Percentiles rank a stretch among this genome's conserved stretches.
Evolutionary conservation across 805 yeast genomes (phyloP).

Genomic region (Candida nanaspora): DNA sequence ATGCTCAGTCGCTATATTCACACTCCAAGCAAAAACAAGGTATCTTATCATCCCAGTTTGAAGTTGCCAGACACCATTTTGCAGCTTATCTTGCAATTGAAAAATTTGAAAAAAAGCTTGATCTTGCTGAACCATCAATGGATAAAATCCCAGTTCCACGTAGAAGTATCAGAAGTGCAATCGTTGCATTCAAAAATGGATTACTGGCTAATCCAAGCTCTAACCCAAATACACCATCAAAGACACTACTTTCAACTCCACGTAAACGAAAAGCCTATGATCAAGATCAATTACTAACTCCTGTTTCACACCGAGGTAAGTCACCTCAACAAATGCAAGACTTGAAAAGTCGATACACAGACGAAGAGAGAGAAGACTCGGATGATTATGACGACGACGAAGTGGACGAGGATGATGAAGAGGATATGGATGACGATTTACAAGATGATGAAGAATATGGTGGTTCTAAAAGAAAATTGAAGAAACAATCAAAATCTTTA

Average conservation of each 20-base stretch:
- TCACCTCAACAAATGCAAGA: no score
- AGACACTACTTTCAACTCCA: conserved; percentile 9
- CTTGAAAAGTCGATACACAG: no score
- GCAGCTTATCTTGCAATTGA: conserved; percentile 60
- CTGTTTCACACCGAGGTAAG: conserved; percentile 9
- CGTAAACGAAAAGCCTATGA: conserved; percentile 16
- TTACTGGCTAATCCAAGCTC: conserved; percentile 23
- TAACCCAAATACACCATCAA: conserved; percentile 6
- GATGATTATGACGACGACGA: background rate
- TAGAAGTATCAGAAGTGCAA: conserved; percentile 29
- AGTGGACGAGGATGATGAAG: background rate
- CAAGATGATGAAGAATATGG: background rate
- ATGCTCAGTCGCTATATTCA: conserved; percentile 39
- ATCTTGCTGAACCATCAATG: conserved; percentile 41
- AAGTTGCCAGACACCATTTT: conserved; percentile 59
- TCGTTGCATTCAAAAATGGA: conserved; percentile 38
- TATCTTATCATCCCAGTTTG: conserved; percentile 42
- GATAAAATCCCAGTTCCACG: conserved; percentile 54
- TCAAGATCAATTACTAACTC: conserved; percentile 1
- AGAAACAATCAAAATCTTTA: background rate
- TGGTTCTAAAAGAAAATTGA: background rate
- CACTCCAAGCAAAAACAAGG: conserved; percentile 42
- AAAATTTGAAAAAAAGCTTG: conserved; percentile 33
- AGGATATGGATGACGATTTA: background rate
- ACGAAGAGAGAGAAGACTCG: background rate